Evolutionary conservation across 257 asterid species (phyloP).

Genomic region (Salvia miltiorrhiza): DNA sequence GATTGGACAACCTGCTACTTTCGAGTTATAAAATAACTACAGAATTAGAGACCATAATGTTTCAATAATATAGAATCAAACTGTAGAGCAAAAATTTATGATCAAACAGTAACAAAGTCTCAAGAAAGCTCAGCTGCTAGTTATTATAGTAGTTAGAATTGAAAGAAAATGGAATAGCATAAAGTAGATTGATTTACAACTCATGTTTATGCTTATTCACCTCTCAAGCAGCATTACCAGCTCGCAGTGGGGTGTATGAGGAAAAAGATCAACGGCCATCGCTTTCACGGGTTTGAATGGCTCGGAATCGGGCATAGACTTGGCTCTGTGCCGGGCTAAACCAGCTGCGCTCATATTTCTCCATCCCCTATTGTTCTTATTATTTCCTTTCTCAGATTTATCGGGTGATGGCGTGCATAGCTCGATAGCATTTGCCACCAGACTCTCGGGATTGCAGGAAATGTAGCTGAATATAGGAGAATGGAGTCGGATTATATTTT

Average conservation of each 20-base stretch:
- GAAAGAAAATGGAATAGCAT: not conserved
- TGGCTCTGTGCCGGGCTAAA: constrained; percentile 85
- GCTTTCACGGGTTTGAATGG: constrained; percentile 87
- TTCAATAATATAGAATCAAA: not conserved
- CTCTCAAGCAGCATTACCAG: constrained; percentile 95
- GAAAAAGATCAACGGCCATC: constrained; percentile 94
- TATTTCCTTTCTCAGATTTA: constrained; percentile 48
- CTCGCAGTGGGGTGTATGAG: constrained; percentile 94
- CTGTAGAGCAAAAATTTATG: not conserved
- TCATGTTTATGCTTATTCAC: constrained; percentile 33
- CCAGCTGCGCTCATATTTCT: constrained; percentile 82
- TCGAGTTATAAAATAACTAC: not conserved
- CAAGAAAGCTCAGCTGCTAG: too few relatives aligned
- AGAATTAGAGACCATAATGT: not conserved
- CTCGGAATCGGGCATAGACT: constrained; percentile 93
- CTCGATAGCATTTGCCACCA: constrained; percentile 98
- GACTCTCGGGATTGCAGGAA: constrained; percentile 95
- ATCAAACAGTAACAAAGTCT: not conserved
- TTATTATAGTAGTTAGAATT: not conserved
- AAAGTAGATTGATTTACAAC: not conserved
- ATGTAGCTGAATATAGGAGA: constrained; percentile 66
- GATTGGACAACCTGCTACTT: not conserved
- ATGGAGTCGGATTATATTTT: not conserved
- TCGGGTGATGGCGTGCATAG: constrained; percentile 90
- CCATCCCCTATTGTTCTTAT: constrained; percentile 81